phyloP scores from a whole-genome alignment of 305 asterid genomes.

The Fraxinus latifolia region DNA sequence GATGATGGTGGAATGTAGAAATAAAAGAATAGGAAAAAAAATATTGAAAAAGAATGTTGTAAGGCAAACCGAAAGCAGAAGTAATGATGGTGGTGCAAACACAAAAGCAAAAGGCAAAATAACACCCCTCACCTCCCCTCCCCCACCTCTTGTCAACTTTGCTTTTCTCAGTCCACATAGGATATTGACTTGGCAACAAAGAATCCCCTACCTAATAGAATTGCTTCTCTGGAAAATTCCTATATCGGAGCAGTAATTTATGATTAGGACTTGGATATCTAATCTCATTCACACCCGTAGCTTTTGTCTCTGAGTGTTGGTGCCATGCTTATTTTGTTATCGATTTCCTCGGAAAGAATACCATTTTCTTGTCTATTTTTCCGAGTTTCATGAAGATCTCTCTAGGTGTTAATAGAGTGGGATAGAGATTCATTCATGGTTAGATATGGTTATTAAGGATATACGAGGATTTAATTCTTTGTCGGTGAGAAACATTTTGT shows the following conservation, averaged over 20 bases:
- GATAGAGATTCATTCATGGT: background rate
- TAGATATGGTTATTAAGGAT: background rate
- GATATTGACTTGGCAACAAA: constrained; percentile 65
- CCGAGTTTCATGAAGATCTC: background rate
- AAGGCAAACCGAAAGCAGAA: constrained; percentile 61
- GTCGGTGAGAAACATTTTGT: background rate
- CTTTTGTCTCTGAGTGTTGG: background rate
- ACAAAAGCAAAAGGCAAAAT: constrained; percentile 63
- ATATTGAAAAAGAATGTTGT: constrained; percentile 48
- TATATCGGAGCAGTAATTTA: background rate
- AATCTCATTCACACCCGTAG: background rate
- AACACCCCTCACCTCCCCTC: constrained; percentile 23
- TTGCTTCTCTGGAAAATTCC: background rate
- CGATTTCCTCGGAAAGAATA: background rate
- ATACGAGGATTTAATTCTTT: background rate
- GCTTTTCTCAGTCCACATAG: constrained; percentile 47
- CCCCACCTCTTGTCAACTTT: constrained; percentile 48
- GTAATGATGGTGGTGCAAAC: constrained; percentile 63
- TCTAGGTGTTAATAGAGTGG: background rate
- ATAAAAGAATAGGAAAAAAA: constrained; percentile 37
- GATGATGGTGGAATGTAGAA: constrained; percentile 42
- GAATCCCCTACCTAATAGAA: constrained; percentile 22
- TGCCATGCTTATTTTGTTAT: background rate
- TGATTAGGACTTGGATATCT: background rate
- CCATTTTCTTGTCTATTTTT: background rate